Evolutionary conservation across 2,329 filamentous ascomycete species (phyloP), one percentile per base, ranked within the genome.

Genomic region (Stagonosporopsis rhizophila): DNA sequence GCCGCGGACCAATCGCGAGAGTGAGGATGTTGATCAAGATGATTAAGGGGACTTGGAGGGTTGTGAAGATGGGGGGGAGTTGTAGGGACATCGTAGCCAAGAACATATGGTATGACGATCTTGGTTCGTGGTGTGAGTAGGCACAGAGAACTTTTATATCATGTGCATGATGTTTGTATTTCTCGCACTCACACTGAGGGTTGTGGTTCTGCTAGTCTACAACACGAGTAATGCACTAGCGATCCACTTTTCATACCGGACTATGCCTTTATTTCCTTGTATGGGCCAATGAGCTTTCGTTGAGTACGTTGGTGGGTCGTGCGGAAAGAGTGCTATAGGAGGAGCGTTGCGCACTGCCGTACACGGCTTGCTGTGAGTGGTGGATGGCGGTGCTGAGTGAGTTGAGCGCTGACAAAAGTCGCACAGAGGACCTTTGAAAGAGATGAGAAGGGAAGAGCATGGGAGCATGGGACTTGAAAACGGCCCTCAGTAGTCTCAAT

Each of bases 1-100:
- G 39, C 9, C 32, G 27, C 0, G 61, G 61, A 4, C 57, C 56
- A 12, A 64, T 35, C 5, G 62, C 55, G 9, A 71, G 63, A 3
- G 61, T 51, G 7, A 69, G 11, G 23, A 60, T 37, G 35, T 65
- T 66, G 25, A 28, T 52, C 1, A 61, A 6, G 27, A 56, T 41
- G 12, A 71, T 22, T 12, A 70, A 54, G 7, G 59, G 61, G 4
- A 64, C 9, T 32, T 67, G 62, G 6, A 61, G 34, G 6, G 38
- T 8, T 4, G 41, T 30, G 14, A 65, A 45, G 22, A 58, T 9
- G 4, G 51, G 44, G 9, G 62, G 60, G 0, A 63, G 52, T 25
- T 55, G 27, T 6, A 67, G 50, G 2, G 61, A 48, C 41, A 42
- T 42, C 6, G n/a, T 19, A 25, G 25, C n/a, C 1, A 6, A 17